Base-by-base conservation (phyloP, 495 filamentous ascomycete species). In the Jackrogersella minutella region DNA sequence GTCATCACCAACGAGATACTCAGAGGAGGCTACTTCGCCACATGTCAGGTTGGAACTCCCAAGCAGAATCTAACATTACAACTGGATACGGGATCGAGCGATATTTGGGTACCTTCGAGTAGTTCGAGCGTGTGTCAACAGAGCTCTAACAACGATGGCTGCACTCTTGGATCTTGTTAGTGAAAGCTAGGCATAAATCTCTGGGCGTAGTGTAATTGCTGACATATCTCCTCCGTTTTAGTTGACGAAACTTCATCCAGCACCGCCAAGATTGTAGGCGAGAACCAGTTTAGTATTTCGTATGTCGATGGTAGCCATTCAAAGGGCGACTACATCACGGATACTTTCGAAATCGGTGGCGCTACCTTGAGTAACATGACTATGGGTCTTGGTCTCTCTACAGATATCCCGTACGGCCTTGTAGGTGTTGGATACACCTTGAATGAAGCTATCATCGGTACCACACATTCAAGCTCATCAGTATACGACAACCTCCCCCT, bases 1-100 rank as follows among this genome's bases (percentile, higher is more conserved):
- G 41, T 69, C 22, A 74, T 83, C 36, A 70, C 71, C 13, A 83
- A 83, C 55, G 73, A 81, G 41, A 57, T 73, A 24, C 57, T 76
- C 50, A 75, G 79, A 56, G 80, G 80, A 47, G 82, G 90, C 14
- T 95, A 95, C 68, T 89, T 85, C 68, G 85, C 87, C 21, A 89
- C 89, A 50, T 80, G 92, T 66, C 82, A 78, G 31, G 68, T 95
- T 28, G 91, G 91, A 13, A 92, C 90, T 22, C 91, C 91, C 0
- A 70, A 76, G 1, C 91, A 95, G 70, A 75, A 78, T 6, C 62
- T 95, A 28, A 84, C 83, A 1, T 71, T 95, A 44, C 87, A 92
- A 72, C 78, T 95, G 58, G 91, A 95, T 73, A 95, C 91, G 1
- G 91, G 91, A 16, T 96, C 92, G 68, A 96, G 92, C 64, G 94